phyloP scores from a whole-genome alignment of 345 rosid genomes.

The Kandelia obovata region DNA sequence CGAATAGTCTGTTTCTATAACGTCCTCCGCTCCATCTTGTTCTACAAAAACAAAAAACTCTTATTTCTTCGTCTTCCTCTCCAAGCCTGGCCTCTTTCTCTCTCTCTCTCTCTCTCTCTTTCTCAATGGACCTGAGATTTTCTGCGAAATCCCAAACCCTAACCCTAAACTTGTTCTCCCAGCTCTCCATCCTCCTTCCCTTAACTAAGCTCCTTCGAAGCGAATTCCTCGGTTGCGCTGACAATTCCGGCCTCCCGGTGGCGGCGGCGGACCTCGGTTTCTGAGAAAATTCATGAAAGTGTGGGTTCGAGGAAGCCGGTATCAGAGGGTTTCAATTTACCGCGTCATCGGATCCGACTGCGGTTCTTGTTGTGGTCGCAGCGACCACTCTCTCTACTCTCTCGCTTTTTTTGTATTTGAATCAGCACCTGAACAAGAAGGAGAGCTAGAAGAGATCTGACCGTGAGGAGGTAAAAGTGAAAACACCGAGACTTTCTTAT shows the following conservation, averaged over 20 bases:
- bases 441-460: slow-evolving; percentile 17
- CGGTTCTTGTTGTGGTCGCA: slow-evolving; percentile 49
- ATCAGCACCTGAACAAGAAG: slow-evolving; percentile 16
- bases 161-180: slow-evolving; percentile 32
- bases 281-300: slow-evolving; percentile 27
- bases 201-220: slow-evolving; percentile 28
- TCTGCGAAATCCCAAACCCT: slow-evolving; percentile 33
- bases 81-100: slow-evolving; percentile 18
- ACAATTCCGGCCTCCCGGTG: slow-evolving; percentile 47
- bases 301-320: slow-evolving; percentile 17
- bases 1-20: slow-evolving; percentile 10
- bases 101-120: slow-evolving; percentile 16
- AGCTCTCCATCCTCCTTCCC: slow-evolving; percentile 17
- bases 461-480: slow-evolving; percentile 28
- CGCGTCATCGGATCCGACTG: slow-evolving; percentile 50
- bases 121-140: slow-evolving; percentile 44
- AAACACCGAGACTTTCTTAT: background rate
- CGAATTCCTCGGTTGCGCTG: slow-evolving; percentile 53
- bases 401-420: slow-evolving; percentile 43
- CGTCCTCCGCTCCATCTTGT: too few species aligned
- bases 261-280: slow-evolving; percentile 16
- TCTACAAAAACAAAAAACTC: background rate
- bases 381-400: slow-evolving; percentile 59
- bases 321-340: slow-evolving; percentile 40
- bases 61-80: slow-evolving; percentile 4